Evolutionary conservation across 768 basidiomycete genomes (phyloP), one percentile per base, ranked within the genome.

Genomic region (Candolleomyces aberdarensis): DNA sequence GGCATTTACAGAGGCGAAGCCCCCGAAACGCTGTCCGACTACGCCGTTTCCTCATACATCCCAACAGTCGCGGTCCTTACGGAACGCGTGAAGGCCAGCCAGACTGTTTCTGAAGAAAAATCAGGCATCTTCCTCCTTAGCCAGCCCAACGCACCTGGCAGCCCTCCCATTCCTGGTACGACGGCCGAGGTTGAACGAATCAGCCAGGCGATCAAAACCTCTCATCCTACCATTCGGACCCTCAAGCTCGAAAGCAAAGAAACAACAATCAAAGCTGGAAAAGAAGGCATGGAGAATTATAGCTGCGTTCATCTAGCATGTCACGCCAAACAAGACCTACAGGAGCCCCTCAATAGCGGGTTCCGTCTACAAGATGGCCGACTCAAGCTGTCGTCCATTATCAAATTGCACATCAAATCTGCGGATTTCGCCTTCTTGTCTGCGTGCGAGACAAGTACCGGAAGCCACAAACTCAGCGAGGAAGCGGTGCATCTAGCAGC

Each of bases 401-500:
- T 67, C 11, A 31, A 61, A 32, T 43, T 56, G 20, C 15, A 48
- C 32, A 40, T 70, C 14, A 19, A 51, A 3, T 43, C 60, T 36
- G 59, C 67, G 6, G 67, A 71, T 32, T 64, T 78, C 31, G 79
- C 77, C 0, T 73, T 76, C 62, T 65, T 80, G 2, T 77, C 78
- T 0, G 78, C 79, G 0, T 79, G 79, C 56, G 69, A 79, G 51
- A 80, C 75, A 4, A 70, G 74, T 2, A 66, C 62, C 13, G 73
- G 76, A 0, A 69, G 70, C 19, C 56, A 67, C 31, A 62, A 55
- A 22, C 59, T 75, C 3, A 57, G 71, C 0, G 71, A 77, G 5
- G 78, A 80, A 56, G 72, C 69, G 0, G 68, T 79, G 3, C 76
- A 78, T 69, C 62, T 79, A 0, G 74, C 77, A 0, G 74, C 76